Evolutionary conservation across 108 stramenopile species (phyloP), one percentile per base, ranked within the genome.

Genomic region (Pseudonitzschia multiseries): DNA sequence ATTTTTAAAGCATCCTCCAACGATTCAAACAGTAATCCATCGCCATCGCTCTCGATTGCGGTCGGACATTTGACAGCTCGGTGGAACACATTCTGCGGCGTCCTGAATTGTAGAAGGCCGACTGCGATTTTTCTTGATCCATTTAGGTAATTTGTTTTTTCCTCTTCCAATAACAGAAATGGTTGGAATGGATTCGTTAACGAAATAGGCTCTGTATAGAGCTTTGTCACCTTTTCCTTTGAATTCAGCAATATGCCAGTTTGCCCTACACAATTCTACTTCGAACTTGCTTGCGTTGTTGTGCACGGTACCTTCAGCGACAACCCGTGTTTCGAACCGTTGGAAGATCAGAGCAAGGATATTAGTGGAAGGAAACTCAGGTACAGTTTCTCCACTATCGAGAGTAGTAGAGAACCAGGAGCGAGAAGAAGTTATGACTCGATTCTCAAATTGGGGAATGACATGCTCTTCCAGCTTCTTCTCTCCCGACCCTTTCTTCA

Each of bases 61-160:
- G 71, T 36, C 17, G 70, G 74, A 12, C 51, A 27, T 8, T 12
- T 4, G 8, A 72, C 69, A 33, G n/a, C 36, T 10, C n/a, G 74
- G 70, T 3, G 83, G 83, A 14, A 84, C 63, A 40, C 83, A 84
- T 36, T 68, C 52, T 21, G 73, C 28, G 40, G 74, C 79, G 24
- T 84, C 76, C 41, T 36, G 26, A 27, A 65, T 50, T 10, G 46
- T 36, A 15, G 66, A 48, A 20, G 83, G 83, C 15, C 71, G 73
- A 14, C 8, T 12, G 13, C 29, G 12, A 12, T 65, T 42, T 31
- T 68, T 33, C 46, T 74, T 76, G 41, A 80, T 80, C 83, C 83
- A 84, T 28, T 71, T 70, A 1, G 79, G 79, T n/a, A 66, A 57
- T 22, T 62, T 70, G 54, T 73, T 56, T 51, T 77, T 73, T 8